Evolutionary conservation across 495 filamentous ascomycete species (phyloP), one percentile per base, ranked within the genome.

Genomic region (Chaetomium tenue): DNA sequence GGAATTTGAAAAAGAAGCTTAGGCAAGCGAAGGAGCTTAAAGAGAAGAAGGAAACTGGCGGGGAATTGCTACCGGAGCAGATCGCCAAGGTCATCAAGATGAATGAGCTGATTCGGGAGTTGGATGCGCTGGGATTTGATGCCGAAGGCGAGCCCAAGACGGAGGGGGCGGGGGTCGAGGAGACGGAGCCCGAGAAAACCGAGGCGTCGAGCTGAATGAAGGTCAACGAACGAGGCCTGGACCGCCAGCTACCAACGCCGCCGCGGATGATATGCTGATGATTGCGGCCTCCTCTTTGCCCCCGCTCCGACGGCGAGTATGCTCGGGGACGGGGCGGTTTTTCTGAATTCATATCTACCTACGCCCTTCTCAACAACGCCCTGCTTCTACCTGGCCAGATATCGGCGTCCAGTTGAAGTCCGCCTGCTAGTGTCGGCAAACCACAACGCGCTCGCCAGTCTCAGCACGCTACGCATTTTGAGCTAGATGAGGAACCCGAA

Each of bases 71-170:
- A 16, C 95, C 95, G 0, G 95, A 99, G 76, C 95, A 99, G 78
- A 88, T 98, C 59, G 93, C 92, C 64, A 99, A 99, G 79, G 89
- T 99, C 52, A 94, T 96, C 71, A 96, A 93, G 76, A 95, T 99
- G 71, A 90, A 91, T 57, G 94, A 97, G 77, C 82, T 99, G 22
- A 88, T 96, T 58, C 83, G 92, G 39, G 92, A 98, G 73, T 82
- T 99, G 30, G 91, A 96, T 68, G 81, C 81, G 8, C 78, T 99
- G 33, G 95, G 94, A 0, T 92, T 98, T 63, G 90, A 96, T 74
- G 74, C 76, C 2, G 82, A 84, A 0, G 82, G 81, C 22, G 82
- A 84, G 66, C 77, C 78, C 11, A 80, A 79, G n/a, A 22, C 60
- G 5, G 64, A 48, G 26, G 37, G 20, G 18, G 37, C 55, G 23